Percentiles rank a stretch among this genome's conserved stretches.
phyloP scores from a whole-genome alignment of 1,284 basidiomycete genomes.

The Cryptococcus sp. region DNA sequence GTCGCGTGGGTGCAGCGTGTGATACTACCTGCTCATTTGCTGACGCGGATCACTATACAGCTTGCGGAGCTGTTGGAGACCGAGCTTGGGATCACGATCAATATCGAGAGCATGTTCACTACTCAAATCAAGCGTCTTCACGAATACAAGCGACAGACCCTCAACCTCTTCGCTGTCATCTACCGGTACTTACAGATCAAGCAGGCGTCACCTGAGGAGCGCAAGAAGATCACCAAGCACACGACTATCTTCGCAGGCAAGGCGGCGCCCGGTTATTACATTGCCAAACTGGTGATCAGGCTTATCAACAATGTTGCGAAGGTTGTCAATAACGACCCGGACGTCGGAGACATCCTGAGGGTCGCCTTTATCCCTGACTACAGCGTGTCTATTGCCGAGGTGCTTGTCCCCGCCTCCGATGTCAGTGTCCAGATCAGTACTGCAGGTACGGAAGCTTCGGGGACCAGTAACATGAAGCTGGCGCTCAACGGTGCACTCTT shows the following conservation, averaged over 20 bases:
- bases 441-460: constrained; percentile 76
- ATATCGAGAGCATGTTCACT: constrained; percentile 77
- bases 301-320: constrained; percentile 86
- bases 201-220: constrained; percentile 70
- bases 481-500: constrained; percentile 77
- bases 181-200: constrained; percentile 83
- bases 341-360: constrained; percentile 77
- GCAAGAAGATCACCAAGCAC: constrained; percentile 71
- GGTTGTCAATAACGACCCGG: constrained; percentile 80
- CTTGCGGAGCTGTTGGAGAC: constrained; percentile 71
- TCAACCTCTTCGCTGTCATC: constrained; percentile 66
- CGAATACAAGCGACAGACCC: constrained; percentile 67
- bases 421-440: constrained; percentile 92
- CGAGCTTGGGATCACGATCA: constrained; percentile 69
- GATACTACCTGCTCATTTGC: constrained; percentile 5
- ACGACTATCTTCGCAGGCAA: constrained; percentile 75
- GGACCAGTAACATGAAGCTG: constrained; percentile 79
- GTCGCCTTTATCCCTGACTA: constrained; percentile 82
- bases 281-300: constrained; percentile 71
- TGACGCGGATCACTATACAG: constrained; percentile 17
- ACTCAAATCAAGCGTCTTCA: constrained; percentile 80
- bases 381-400: constrained; percentile 76
- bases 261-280: constrained; percentile 56
- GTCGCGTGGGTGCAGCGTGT: constrained; percentile 55
- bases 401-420: constrained; percentile 87